phyloP scores from a whole-genome alignment of 2,329 filamentous ascomycete species.

The Harringtonia lauricola region DNA sequence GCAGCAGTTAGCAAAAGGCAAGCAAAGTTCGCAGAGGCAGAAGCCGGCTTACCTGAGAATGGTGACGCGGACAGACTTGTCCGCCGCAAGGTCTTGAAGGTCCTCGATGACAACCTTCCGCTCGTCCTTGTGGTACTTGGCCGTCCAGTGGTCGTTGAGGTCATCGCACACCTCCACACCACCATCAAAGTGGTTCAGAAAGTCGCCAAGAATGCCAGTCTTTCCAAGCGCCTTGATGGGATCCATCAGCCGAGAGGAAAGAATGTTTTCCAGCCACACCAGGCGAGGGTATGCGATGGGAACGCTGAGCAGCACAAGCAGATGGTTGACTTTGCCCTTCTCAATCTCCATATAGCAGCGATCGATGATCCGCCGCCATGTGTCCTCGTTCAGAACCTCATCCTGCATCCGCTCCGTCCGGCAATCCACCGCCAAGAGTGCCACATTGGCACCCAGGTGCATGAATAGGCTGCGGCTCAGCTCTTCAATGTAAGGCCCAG shows the following conservation, averaged over 20 bases:
- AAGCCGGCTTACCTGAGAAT: constrained; percentile 81
- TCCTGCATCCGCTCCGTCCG: constrained; percentile 81
- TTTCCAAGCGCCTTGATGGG: constrained; percentile 82
- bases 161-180: constrained; percentile 88
- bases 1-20: too few relatives aligned
- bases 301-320: constrained; percentile 78
- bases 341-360: constrained; percentile 72
- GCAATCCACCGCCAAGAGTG: constrained; percentile 80
- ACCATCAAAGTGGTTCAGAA: constrained; percentile 83
- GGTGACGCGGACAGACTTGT: constrained; percentile 84
- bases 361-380: constrained; percentile 80
- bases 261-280: constrained; percentile 60
- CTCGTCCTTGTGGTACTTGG: constrained; percentile 87
- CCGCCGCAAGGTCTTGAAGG: constrained; percentile 82
- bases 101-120: constrained; percentile 80
- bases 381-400: constrained; percentile 68
- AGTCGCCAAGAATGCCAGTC: constrained; percentile 65
- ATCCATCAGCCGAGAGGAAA: constrained; percentile 78
- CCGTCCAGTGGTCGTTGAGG: constrained; percentile 94
- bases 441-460: constrained; percentile 65
- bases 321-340: constrained; percentile 76
- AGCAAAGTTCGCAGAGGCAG: too few relatives aligned
- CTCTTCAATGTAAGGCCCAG: constrained; percentile 85
- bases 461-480: constrained; percentile 78
- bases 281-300: constrained; percentile 72